Evolutionary conservation across 2,329 filamentous ascomycete genomes (phyloP).

Genomic region (Hypoxylon sp.): DNA sequence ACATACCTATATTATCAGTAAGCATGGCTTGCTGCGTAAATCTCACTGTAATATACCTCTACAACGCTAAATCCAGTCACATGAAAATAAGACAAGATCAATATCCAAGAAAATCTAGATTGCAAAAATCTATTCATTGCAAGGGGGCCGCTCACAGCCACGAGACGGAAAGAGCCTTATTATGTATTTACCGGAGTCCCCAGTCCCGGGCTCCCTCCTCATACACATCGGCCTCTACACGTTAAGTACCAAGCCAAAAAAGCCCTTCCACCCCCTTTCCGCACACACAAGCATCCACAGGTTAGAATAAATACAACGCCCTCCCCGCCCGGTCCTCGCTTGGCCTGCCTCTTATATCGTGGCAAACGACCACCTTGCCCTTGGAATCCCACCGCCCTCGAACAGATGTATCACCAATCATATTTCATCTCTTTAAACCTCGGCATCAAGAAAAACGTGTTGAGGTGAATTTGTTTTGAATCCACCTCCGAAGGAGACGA

Average conservation of each 20-base stretch:
- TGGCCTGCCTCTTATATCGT: slow-evolving; percentile 44
- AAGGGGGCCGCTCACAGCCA: neutral
- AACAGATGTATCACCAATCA: slow-evolving; percentile 33
- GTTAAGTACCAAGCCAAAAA: slow-evolving; percentile 2
- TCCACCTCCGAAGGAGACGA: slow-evolving; percentile 30
- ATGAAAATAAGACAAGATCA: neutral
- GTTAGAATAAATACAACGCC: slow-evolving; percentile 41
- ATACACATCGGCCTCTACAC: slow-evolving; percentile 20
- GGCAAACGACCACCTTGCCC: slow-evolving; percentile 18
- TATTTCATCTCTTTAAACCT: slow-evolving; percentile 26
- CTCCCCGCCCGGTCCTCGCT: slow-evolving; percentile 8
- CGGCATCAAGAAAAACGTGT: slow-evolving; percentile 34
- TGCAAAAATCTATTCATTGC: slow-evolving; percentile 12
- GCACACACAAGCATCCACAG: slow-evolving; percentile 11
- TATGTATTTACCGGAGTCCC: slow-evolving; percentile 42
- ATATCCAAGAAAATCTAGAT: slow-evolving; percentile 6
- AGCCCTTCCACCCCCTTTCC: neutral
- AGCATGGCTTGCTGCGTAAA: neutral
- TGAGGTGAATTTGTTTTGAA: slow-evolving; percentile 20
- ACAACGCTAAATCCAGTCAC: neutral
- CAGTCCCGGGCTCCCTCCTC: slow-evolving; percentile 16
- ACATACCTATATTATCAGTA: neutral
- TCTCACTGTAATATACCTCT: neutral
- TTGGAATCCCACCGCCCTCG: neutral
- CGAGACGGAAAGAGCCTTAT: slow-evolving; percentile 39